Percentiles rank a stretch among this genome's conserved stretches.
phyloP scores from a whole-genome alignment of 805 yeast species.

The Cyberlindnera suaveolens region DNA sequence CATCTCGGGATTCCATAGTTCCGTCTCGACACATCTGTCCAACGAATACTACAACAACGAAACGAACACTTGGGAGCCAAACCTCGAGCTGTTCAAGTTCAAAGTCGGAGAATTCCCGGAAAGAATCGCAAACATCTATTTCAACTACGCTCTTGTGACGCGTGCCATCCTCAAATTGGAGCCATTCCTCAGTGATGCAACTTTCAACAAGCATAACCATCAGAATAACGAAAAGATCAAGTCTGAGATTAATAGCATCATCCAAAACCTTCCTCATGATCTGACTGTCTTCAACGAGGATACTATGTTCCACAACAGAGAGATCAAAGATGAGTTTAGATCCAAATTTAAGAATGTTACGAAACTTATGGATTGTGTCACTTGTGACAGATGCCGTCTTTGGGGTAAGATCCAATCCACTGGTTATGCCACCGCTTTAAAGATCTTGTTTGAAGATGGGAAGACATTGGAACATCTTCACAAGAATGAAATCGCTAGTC shows the following conservation, averaged over 20 bases:
- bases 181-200: constrained; percentile 43
- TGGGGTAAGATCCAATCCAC: constrained; percentile 98
- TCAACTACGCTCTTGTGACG: constrained; percentile 83
- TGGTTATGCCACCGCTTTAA: constrained; percentile 96
- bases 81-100: constrained; percentile 73
- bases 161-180: constrained; percentile 71
- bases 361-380: constrained; percentile 95
- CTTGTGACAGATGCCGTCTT: constrained; percentile 93
- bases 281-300: constrained; percentile 43
- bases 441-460: constrained; percentile 72
- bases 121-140: constrained; percentile 80
- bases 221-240: constrained; percentile 41
- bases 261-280: constrained; percentile 19
- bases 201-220: constrained; percentile 38
- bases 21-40: constrained; percentile 87
- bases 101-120: constrained; percentile 88
- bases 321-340: constrained; percentile 82
- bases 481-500: constrained; percentile 81
- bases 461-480: constrained; percentile 49
- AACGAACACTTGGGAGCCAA: constrained; percentile 80
- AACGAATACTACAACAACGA: constrained; percentile 70
- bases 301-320: constrained; percentile 40
- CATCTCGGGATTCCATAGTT: constrained; percentile 91
- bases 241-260: constrained; percentile 28
- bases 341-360: constrained; percentile 83